A percentile compares a stretch with the other conserved stretches of the same genome.
phyloP scores from a whole-genome alignment of 2,329 filamentous ascomycete species.

The Emydomyces testavorans region DNA sequence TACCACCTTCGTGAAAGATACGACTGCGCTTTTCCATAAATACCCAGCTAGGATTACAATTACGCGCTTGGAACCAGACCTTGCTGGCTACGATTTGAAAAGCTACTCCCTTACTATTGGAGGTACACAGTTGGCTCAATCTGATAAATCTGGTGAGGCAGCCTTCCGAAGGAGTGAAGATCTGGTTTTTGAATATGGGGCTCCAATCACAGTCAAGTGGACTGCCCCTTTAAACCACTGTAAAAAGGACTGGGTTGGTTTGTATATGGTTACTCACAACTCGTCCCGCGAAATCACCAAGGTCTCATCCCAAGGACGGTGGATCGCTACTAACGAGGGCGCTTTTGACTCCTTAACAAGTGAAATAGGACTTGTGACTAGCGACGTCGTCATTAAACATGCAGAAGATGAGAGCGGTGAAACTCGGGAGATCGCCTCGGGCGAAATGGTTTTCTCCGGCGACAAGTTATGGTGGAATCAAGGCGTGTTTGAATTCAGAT shows the following conservation, averaged over 20 bases:
- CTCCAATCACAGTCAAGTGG: slow-evolving; percentile 84
- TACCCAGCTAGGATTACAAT: slow-evolving; percentile 80
- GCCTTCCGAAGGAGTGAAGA: slow-evolving; percentile 51
- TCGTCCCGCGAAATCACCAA: slow-evolving; percentile 71
- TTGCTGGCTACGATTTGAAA: slow-evolving; percentile 66
- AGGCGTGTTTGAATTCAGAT: slow-evolving; percentile 91
- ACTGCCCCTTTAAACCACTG: slow-evolving; percentile 75
- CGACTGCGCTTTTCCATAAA: slow-evolving; percentile 74
- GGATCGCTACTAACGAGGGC: slow-evolving; percentile 68
- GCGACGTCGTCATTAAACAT: slow-evolving; percentile 48
- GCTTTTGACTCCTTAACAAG: slow-evolving; percentile 64
- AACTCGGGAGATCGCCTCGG: slow-evolving; percentile 52
- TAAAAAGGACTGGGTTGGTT: slow-evolving; percentile 86
- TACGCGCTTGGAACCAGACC: slow-evolving; percentile 63
- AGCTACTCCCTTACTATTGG: slow-evolving; percentile 68
- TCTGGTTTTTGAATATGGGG: slow-evolving; percentile 73
- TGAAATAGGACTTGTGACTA: slow-evolving; percentile 63
- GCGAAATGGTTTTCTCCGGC: slow-evolving; percentile 76
- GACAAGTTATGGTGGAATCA: slow-evolving; percentile 97
- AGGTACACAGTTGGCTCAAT: slow-evolving; percentile 45
- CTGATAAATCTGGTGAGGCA: slow-evolving; percentile 58
- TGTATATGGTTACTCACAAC: slow-evolving; percentile 95
- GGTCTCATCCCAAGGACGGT: slow-evolving; percentile 75
- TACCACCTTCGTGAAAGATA: slow-evolving; percentile 77
- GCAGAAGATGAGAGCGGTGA: slow-evolving; percentile 35